Evolutionary conservation across 2,329 filamentous ascomycete genomes (phyloP).

Genomic region (Diaporthe amygdali): DNA sequence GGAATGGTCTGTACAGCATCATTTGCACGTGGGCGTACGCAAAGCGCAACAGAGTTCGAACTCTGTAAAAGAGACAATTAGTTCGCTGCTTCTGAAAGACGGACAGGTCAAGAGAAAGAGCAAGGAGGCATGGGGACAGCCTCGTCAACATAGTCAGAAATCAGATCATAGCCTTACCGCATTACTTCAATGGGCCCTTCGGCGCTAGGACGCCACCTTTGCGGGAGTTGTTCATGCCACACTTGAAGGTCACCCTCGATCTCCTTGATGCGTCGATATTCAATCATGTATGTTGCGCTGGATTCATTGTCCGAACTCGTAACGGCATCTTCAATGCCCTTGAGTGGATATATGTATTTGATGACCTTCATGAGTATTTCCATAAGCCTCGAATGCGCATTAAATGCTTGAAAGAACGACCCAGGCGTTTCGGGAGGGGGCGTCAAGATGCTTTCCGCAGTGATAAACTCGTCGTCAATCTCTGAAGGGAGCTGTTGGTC

Average conservation of each 20-base stretch:
- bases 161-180: constrained; percentile 61
- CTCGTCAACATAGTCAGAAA: not conserved
- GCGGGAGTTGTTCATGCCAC: constrained; percentile 73
- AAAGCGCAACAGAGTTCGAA: constrained; percentile 79
- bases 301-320: constrained; percentile 41
- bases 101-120: not conserved
- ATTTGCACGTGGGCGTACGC: constrained; percentile 85
- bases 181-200: constrained; percentile 78
- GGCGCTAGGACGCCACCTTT: constrained; percentile 77
- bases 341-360: constrained; percentile 69
- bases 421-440: constrained; percentile 58
- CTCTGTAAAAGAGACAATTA: constrained; percentile 40
- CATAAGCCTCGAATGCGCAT: constrained; percentile 69
- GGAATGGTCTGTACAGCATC: constrained; percentile 80
- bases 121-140: not conserved
- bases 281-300: constrained; percentile 64
- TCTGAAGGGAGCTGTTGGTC: constrained; percentile 70
- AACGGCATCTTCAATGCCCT: constrained; percentile 55
- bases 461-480: constrained; percentile 72
- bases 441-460: constrained; percentile 57
- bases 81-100: constrained; percentile 2
- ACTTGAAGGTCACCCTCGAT: constrained; percentile 67
- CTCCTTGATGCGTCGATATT: constrained; percentile 66
- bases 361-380: constrained; percentile 68
- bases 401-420: constrained; percentile 68